Evolutionary conservation across 768 basidiomycete genomes (phyloP).

Genomic region (Amanita fuliginea): DNA sequence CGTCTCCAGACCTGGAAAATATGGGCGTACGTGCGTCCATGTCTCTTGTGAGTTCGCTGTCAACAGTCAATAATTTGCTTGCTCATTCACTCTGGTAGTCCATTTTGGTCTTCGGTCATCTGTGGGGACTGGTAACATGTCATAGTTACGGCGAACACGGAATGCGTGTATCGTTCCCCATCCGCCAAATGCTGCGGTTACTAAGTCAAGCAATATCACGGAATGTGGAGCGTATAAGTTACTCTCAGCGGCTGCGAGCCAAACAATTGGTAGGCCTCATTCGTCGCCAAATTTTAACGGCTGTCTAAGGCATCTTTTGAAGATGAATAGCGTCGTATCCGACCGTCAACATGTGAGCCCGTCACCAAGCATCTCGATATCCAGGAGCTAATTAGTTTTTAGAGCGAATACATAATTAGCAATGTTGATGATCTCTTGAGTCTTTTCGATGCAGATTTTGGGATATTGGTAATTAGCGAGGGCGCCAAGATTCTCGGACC

Average conservation of each 20-base stretch:
- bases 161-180: conserved; percentile 81
- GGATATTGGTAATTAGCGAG: conserved; percentile 61
- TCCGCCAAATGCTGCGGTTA: conserved; percentile 72
- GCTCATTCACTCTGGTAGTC: conserved; percentile 31
- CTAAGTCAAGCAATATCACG: conserved; percentile 71
- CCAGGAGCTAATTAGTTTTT: neutral
- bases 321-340: conserved; percentile 66
- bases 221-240: conserved; percentile 71
- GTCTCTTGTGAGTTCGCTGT: conserved; percentile 51
- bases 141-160: conserved; percentile 68
- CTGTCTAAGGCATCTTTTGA: conserved; percentile 1
- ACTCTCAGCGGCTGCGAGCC: conserved; percentile 63
- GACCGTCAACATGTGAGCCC: conserved; percentile 45
- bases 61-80: neutral
- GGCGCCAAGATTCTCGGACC: conserved; percentile 62
- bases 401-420: conserved; percentile 69
- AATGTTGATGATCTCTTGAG: conserved; percentile 71
- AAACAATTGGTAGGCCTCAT: conserved; percentile 53
- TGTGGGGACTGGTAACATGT: conserved; percentile 76
- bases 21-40: conserved; percentile 80
- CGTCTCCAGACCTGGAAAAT: conserved; percentile 51
- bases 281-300: neutral
- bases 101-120: conserved; percentile 64
- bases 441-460: conserved; percentile 71
- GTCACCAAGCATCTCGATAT: neutral